Evolutionary conservation across 305 asterid species (phyloP).

Genomic region (Nicotiana rustica): DNA sequence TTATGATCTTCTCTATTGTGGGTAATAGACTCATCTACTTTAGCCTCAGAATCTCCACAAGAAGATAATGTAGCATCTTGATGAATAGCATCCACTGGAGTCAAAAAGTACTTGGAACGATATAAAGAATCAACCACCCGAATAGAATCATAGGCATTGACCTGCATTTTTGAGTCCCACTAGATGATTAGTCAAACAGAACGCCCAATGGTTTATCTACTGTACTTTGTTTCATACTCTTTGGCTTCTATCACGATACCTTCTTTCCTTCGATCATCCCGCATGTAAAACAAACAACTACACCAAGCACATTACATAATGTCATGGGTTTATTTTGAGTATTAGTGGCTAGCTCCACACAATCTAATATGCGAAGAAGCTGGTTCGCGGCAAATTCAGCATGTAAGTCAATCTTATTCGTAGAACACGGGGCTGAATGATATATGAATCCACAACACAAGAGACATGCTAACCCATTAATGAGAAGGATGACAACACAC

Average conservation of each 20-base stretch:
- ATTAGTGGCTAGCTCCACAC: background rate
- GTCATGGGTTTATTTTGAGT: constrained; percentile 8
- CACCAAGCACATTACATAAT: constrained; percentile 8
- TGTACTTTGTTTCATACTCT: constrained; percentile 8
- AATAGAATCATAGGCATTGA: constrained; percentile 73
- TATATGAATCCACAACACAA: constrained; percentile 13
- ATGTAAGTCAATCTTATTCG: background rate
- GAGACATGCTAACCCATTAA: background rate
- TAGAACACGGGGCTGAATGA: background rate
- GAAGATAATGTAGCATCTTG: constrained; percentile 44
- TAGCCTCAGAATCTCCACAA: constrained; percentile 45
- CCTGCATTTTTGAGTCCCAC: constrained; percentile 54
- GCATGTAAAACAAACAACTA: constrained; percentile 19
- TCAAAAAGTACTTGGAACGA: constrained; percentile 84
- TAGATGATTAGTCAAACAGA: constrained; percentile 27
- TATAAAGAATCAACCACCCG: constrained; percentile 81
- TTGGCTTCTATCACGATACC: background rate
- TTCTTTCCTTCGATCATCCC: constrained; percentile 14
- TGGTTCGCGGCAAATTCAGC: constrained; percentile 13
- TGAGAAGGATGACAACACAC: constrained; percentile 4
- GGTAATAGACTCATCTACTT: constrained; percentile 41
- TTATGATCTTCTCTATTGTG: constrained; percentile 39
- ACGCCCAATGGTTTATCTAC: constrained; percentile 25
- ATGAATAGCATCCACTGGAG: constrained; percentile 46
- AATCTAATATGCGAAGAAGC: background rate